Conservation (phyloP, 768 basidiomycete species). For the Phallus indusiatus region DNA sequence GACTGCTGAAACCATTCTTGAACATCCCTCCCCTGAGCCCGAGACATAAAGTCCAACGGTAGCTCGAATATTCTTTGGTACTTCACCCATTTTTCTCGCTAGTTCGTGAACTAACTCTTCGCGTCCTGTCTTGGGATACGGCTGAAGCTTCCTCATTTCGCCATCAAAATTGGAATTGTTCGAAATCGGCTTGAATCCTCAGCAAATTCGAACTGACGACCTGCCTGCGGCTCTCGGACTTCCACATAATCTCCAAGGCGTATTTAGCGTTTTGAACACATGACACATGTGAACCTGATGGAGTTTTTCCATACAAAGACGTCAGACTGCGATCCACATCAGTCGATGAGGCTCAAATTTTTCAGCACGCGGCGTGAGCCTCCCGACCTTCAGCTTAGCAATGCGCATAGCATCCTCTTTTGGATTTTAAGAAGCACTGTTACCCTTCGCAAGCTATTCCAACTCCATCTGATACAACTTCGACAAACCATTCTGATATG, state of each 20-base stretch:
- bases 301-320: conserved; percentile 40
- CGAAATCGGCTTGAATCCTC: conserved; percentile 36
- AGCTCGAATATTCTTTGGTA: conserved; percentile 4
- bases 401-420: conserved; percentile 41
- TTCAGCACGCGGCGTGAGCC: conserved; percentile 41
- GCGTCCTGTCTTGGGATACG: conserved; percentile 16
- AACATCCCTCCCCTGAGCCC: conserved; percentile 19
- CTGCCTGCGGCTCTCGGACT: conserved; percentile 45
- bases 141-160: conserved; percentile 20
- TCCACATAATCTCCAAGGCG: conserved; percentile 36
- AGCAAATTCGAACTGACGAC: conserved; percentile 35
- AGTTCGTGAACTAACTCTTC: conserved; percentile 17
- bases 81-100: conserved; percentile 12
- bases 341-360: conserved; percentile 25
- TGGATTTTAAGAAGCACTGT: conserved; percentile 32
- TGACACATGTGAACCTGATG: conserved; percentile 34
- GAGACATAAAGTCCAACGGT: neutral
- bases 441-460: conserved; percentile 22
- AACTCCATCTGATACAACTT: conserved; percentile 42
- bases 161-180: conserved; percentile 42
- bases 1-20: conserved; percentile 38
- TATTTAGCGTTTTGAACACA: conserved; percentile 38
- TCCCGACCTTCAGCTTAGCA: conserved; percentile 44
- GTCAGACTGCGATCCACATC: conserved; percentile 16
- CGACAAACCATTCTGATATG: conserved; percentile 54